Evolutionary conservation across 2,329 filamentous ascomycete genomes (phyloP), one percentile per base, ranked within the genome.

Genomic region (Eurotiales sp.): DNA sequence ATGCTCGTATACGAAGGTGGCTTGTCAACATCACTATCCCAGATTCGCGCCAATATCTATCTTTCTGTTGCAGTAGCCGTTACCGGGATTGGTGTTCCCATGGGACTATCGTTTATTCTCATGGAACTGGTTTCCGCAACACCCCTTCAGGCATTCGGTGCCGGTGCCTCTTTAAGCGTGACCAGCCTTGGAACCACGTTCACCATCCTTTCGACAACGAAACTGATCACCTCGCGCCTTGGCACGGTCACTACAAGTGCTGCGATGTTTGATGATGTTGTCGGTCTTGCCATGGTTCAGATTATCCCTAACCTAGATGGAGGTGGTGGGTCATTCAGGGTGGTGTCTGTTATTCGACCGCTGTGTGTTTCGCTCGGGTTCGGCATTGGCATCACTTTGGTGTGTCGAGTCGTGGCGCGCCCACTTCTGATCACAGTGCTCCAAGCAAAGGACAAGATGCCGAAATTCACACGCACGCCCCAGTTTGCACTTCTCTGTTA

Each of bases 211-310:
- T 80, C 77, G 0, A 85, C 88, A 8, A 83, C 82, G 2, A 75
- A 75, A 2, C 65, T 85, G 10, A 71, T 70, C n/a, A 64, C 71
- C 2, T 83, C 77, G 8, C 69, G 80, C 2, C 63, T 85, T 0
- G 88, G 71, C 51, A 82, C 69, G 8, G 80, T 93, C 0, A 74
- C 90, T 0, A 81, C 81, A 2, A 84, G 81, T 53, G 87, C 87
- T 1, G 88, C 88, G 0, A 88, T 93, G 81, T 81, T 93, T 70
- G 88, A 93, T 62, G 88, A 93, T 68, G 84, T 92, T 0, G 79
- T 88, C 1, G 87, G 87, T 0, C 71, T 92, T 8, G 81, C 91
- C 7, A 86, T 92, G 81, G 85, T 90, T 0, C 82, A 88, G 57
- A 78, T 92, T 41, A 85, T 93, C 19, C 80, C 85, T 0, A 84